These are phyloP conservation scores for Orbilia ellipsospora DNA, from an alignment of 2,329 filamentous ascomycete species.

Conservation along the genomic window DNA sequence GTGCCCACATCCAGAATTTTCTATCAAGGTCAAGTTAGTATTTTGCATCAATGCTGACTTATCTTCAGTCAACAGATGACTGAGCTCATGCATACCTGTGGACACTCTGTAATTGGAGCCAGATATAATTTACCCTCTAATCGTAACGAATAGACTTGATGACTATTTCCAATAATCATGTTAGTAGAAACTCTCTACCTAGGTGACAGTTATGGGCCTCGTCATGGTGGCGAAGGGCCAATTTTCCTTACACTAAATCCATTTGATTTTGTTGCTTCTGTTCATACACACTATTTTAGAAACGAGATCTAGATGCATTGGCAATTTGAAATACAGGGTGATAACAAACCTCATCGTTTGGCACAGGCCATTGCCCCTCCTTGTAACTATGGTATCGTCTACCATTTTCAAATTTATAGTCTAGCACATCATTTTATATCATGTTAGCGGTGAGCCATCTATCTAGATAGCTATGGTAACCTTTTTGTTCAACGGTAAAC, in stretches of 20 bases:
- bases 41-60: background rate
- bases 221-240: background rate
- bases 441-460: background rate
- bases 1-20: conserved; percentile 61
- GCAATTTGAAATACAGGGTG: background rate
- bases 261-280: conserved; percentile 56
- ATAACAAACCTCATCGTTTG: conserved; percentile 65
- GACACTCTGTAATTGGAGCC: conserved; percentile 61
- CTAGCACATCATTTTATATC: conserved; percentile 5
- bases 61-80: background rate
- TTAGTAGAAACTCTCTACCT: no score
- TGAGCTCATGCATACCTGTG: conserved; percentile 43
- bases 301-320: background rate
- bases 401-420: conserved; percentile 57
- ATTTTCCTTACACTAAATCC: conserved; percentile 48
- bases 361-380: conserved; percentile 66
- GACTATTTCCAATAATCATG: conserved; percentile 41
- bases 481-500: background rate
- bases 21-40: conserved; percentile 48
- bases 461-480: no score
- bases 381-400: conserved; percentile 67
- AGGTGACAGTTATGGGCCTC: background rate
- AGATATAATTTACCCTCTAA: conserved; percentile 62
- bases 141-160: conserved; percentile 60
- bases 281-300: background rate